phyloP scores from a whole-genome alignment of 176 grass and related monocot genomes.

The Zizania latifolia region DNA sequence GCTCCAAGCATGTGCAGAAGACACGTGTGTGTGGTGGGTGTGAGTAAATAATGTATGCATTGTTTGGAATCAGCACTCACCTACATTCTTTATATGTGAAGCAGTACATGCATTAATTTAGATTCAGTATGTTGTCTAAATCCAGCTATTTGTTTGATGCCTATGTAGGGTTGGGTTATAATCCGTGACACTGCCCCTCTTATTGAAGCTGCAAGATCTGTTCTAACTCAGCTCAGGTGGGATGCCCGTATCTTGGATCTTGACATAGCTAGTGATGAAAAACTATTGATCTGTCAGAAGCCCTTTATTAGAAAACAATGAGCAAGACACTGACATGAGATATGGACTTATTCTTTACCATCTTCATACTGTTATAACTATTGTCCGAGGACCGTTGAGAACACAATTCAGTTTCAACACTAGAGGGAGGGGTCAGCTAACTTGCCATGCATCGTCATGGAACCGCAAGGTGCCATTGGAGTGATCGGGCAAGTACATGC shows the following conservation, averaged over 20 bases:
- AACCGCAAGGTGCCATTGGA: conserved; percentile 53
- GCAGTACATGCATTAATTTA: not conserved
- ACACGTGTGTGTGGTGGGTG: too few species aligned
- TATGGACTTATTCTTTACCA: conserved; percentile 35
- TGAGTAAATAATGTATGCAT: not conserved
- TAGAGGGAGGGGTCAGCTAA: conserved; percentile 26
- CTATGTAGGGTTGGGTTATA: conserved; percentile 87
- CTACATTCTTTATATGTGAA: not conserved
- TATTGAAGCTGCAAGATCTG: conserved; percentile 75
- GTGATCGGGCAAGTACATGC: conserved; percentile 43
- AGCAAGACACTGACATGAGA: conserved; percentile 37
- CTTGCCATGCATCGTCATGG: conserved; percentile 49
- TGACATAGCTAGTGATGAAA: conserved; percentile 86
- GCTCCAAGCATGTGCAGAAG: too few species aligned
- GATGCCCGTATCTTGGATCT: conserved; percentile 76
- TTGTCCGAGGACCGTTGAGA: conserved; percentile 13
- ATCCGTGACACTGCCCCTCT: conserved; percentile 63
- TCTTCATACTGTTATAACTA: conserved; percentile 23
- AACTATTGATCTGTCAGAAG: conserved; percentile 93
- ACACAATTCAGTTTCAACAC: conserved; percentile 20
- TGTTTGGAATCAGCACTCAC: not conserved
- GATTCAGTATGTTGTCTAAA: not conserved
- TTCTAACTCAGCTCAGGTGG: conserved; percentile 77
- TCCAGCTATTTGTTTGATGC: conserved; percentile 10
- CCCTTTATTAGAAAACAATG: conserved; percentile 73